Base-by-base conservation (phyloP, 2,329 filamentous ascomycete species). In the Arthroderma uncinatum region DNA sequence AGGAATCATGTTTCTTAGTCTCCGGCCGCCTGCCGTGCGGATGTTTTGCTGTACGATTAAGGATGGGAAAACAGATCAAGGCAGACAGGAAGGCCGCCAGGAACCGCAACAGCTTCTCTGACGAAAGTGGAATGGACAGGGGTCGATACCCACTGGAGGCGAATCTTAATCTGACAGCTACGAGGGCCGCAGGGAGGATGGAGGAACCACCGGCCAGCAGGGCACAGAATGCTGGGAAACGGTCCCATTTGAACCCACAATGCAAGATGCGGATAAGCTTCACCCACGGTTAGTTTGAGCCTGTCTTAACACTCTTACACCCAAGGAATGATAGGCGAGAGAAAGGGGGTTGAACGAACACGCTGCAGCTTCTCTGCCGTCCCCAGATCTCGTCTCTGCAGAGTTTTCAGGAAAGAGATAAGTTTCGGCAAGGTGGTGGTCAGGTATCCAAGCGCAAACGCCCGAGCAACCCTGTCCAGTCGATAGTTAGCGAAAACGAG, bases 141-240 rank as follows among this genome's bases (percentile, higher is more conserved):
- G 39, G 23, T 42, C 10, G 57, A 33, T 36, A 36, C 37, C 39
- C 34, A 39, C 30, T 33, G 25, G 21, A 44, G 54, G 39, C 23
- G 33, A 30, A 33, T 21, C 54, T 59, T 55, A 59, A 60, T 16
- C 55, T n/a, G 23, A 55, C 28, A 19, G 48, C 52, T 25, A 57
- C 33, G 16, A 68, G 58, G 19, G 65, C 55, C 9, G 9, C 21
- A 16, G 74, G 73, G 19, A 80, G 64, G 53, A 77, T 57, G 14
- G 76, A 79, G 55, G 78, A 79, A 21, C 78, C 78, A 39, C 76
- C 79, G 16, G 80, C 71, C 14, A 81, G 67, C 23, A 74, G 62
- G 44, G 73, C 79, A 64, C 78, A 81, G 59, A 78, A 79, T 2
- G 77, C 70, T 34, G 79, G 76, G 60, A 81, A 80, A 53, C 74